Conservation (phyloP, 331 rosid genomes). For the Malus hybrid region DNA sequence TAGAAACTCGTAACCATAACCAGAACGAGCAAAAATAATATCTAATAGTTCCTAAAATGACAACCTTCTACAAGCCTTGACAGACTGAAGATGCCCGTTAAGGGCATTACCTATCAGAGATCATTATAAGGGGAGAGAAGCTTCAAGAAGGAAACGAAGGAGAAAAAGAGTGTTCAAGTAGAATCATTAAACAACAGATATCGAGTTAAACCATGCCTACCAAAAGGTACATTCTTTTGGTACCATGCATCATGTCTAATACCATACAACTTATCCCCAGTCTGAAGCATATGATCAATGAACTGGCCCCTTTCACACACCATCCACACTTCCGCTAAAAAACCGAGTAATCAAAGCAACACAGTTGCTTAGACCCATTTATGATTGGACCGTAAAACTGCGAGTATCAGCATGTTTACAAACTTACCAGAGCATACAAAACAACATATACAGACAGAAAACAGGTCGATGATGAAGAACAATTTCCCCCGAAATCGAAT, state of each 20-base stretch:
- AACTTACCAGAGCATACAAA: not conserved
- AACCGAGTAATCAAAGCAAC: not conserved
- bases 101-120: not conserved
- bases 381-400: not conserved
- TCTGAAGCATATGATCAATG: not conserved
- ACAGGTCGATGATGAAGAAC: not conserved
- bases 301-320: not conserved
- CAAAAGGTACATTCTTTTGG: not conserved
- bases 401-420: not conserved
- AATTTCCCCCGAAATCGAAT: not conserved
- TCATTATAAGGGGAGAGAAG: not conserved
- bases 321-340: not conserved
- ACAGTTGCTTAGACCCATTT: not conserved
- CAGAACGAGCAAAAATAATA: not conserved
- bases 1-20: not conserved
- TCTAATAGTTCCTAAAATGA: not conserved
- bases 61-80: not conserved
- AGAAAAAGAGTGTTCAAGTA: not conserved
- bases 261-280: not conserved
- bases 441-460: conserved; percentile 1
- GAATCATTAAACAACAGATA: not conserved
- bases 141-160: not conserved
- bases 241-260: not conserved
- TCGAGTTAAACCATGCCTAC: not conserved
- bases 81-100: not conserved